Percentiles rank a stretch among this genome's conserved stretches.
phyloP scores from a whole-genome alignment of 805 yeast species.

The Pichia exigua region DNA sequence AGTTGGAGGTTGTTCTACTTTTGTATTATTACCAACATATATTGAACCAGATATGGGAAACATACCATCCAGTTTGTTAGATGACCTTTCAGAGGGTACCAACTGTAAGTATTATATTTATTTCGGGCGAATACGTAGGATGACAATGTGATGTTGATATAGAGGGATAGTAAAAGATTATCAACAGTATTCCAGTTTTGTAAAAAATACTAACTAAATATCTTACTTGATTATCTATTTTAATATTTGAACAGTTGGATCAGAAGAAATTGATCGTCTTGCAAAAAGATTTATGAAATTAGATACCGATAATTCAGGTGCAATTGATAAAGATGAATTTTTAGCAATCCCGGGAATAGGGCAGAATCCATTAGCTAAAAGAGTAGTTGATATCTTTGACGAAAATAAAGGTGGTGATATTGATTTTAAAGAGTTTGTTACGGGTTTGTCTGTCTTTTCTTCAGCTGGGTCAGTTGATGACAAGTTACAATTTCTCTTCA shows the following conservation, averaged over 20 bases:
- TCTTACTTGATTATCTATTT: not conserved
- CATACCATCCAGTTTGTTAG: constrained; percentile 39
- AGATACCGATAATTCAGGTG: constrained; percentile 88
- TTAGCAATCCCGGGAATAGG: constrained; percentile 88
- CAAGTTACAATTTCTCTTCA: constrained; percentile 82
- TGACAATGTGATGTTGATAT: not conserved
- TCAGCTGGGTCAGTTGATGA: constrained; percentile 75
- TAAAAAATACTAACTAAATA: not conserved
- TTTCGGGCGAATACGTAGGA: not conserved
- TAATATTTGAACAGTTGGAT: constrained; percentile 42
- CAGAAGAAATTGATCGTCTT: constrained; percentile 85
- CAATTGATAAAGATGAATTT: constrained; percentile 86
- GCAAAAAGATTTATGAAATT: constrained; percentile 91
- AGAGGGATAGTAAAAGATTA: not conserved
- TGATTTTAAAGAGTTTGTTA: constrained; percentile 90
- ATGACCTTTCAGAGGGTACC: constrained; percentile 71
- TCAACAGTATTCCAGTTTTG: not conserved
- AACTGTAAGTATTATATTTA: constrained; percentile 46
- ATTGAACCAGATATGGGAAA: constrained; percentile 24
- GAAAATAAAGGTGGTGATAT: constrained; percentile 87
- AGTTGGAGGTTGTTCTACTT: not conserved
- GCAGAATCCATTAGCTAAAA: constrained; percentile 78
- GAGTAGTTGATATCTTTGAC: constrained; percentile 92
- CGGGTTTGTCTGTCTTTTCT: constrained; percentile 64
- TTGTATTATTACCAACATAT: not conserved